Conservation (phyloP, 495 filamentous ascomycete genomes). For the Podospora pseudoanserina region DNA sequence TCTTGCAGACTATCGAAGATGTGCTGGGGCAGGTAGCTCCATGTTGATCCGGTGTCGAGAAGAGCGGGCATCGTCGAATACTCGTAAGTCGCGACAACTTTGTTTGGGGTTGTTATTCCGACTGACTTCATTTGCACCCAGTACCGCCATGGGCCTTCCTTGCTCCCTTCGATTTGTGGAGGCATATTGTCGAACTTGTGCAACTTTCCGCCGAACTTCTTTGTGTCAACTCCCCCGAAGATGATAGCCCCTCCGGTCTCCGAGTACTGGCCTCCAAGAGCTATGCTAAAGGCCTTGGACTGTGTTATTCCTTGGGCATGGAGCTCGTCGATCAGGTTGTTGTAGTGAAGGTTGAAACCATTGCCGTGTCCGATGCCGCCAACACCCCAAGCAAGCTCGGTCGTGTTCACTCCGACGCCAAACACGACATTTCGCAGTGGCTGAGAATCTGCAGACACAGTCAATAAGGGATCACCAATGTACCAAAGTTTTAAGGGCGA, state of each 20-base stretch:
- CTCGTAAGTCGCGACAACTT: slow-evolving; percentile 43
- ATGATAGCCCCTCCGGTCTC: slow-evolving; percentile 62
- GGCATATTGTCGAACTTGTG: slow-evolving; percentile 61
- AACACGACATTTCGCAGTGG: slow-evolving; percentile 34
- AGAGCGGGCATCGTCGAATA: slow-evolving; percentile 58
- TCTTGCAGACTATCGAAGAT: slow-evolving; percentile 58
- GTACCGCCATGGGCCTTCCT: slow-evolving; percentile 27
- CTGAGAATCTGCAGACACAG: not conserved
- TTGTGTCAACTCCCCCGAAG: slow-evolving; percentile 84
- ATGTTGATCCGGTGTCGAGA: slow-evolving; percentile 78
- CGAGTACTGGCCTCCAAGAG: slow-evolving; percentile 38
- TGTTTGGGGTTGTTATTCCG: slow-evolving; percentile 42
- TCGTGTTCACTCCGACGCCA: slow-evolving; percentile 31
- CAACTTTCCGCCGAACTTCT: slow-evolving; percentile 70
- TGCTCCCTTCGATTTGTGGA: slow-evolving; percentile 30
- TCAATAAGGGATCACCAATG: not conserved
- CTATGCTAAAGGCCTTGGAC: slow-evolving; percentile 41
- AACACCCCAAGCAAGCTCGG: slow-evolving; percentile 39
- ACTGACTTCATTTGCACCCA: slow-evolving; percentile 60
- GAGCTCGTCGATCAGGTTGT: slow-evolving; percentile 40
- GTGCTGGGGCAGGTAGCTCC: slow-evolving; percentile 71
- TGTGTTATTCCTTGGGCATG: slow-evolving; percentile 35
- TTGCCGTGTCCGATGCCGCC: slow-evolving; percentile 37
- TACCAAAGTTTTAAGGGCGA: not conserved
- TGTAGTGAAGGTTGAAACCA: slow-evolving; percentile 32